Evolutionary conservation across 2,329 filamentous ascomycete genomes (phyloP), one percentile per base, ranked within the genome.

Genomic region (Hymenoscyphus infarciens): DNA sequence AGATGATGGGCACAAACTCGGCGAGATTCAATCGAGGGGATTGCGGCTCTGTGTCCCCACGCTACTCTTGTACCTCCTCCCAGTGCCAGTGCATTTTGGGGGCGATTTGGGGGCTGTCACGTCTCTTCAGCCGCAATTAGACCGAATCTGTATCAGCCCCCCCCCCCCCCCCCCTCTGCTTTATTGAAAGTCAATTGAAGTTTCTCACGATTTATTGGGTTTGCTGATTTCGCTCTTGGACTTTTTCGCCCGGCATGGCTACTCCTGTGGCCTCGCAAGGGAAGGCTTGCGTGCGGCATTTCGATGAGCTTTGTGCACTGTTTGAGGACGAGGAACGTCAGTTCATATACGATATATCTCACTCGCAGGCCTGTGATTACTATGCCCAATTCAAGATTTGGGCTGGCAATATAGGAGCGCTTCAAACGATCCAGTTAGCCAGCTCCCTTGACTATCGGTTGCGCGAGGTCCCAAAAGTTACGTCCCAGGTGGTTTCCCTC

Each of bases 381-480:
- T 31, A 56, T 38, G 63, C 54, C 27, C 49, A 55, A 42, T 68
- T 64, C 57, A 61, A 57, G 55, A 64, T 64, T 19, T 68, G 67
- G 67, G 65, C 60, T 53, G 63, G 53, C 3, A 67, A 63, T 33
- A 67, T 68, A 54, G 67, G 59, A 29, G 67, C 65, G 19, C 52
- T 64, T 58, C 65, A 67, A 42, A 11, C 53, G 10, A n/a, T 45
- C 25, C 35, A 57, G 8, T 29, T 31, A 13, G 52, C 38, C 27
- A 67, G 53, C 38, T 67, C 65, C 31, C 55, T 68, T 10, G 65
- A 64, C 22, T 67, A 59, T 57, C 60, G 67, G 38, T 25, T 68
- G 25, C 38, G 62, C 39, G 65, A 68, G 22, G 65, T 57, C 8
- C 33, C 58, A n/a, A 63, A 62, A 38, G 57, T 66, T 25, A 16